Conservation (phyloP, 257 asterid genomes). For the Solanum boliviense region DNA sequence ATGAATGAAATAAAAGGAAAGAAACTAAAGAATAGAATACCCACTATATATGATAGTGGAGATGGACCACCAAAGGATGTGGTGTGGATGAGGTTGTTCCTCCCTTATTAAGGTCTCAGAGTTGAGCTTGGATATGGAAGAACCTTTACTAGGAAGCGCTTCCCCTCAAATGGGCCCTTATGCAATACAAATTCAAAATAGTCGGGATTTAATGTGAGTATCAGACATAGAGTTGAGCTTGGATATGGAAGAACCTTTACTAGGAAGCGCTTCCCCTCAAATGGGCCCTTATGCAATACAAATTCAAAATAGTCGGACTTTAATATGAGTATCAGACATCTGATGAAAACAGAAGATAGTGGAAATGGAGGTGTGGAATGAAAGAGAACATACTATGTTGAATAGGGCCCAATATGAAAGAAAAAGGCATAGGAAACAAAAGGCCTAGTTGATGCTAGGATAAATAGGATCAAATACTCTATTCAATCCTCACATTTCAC, state of each 20-base stretch:
- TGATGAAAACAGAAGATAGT: not conserved
- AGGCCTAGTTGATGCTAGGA: constrained; percentile 9
- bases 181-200: no score
- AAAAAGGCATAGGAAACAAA: constrained; percentile 8
- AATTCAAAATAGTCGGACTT: rapidly evolving
- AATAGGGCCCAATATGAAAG: constrained; percentile 15
- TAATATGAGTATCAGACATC: rapidly evolving
- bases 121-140: not conserved
- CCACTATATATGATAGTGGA: constrained; percentile 21
- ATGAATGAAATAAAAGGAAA: constrained; percentile 38
- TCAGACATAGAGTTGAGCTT: not conserved
- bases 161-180: not conserved
- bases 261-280: no score
- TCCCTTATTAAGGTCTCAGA: not conserved
- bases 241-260: no score
- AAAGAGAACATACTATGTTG: not conserved
- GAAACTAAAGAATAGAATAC: constrained; percentile 35
- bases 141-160: no score
- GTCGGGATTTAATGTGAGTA: rapidly evolving
- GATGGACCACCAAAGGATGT: not conserved
- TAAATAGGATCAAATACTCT: constrained; percentile 24
- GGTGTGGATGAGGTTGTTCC: not conserved
- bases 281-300: not conserved
- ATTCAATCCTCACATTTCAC: not conserved
- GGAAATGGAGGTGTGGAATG: constrained; percentile 11